These are phyloP conservation scores for Lentinus tigrinus DNA, from an alignment of 768 basidiomycete species.

Conservation along the genomic window DNA sequence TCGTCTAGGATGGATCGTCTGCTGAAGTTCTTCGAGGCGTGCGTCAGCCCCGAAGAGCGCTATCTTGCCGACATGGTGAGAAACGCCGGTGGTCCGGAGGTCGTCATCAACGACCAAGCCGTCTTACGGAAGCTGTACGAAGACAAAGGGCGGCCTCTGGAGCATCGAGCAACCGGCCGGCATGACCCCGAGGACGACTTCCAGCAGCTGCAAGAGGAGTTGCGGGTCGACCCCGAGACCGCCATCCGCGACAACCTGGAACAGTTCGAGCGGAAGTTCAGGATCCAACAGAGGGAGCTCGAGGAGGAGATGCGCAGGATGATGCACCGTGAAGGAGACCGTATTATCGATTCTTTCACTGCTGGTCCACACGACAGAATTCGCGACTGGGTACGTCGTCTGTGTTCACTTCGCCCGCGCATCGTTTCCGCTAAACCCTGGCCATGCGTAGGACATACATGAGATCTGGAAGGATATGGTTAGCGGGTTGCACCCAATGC, in stretches of 20 bases:
- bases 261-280: slow-evolving; percentile 46
- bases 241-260: slow-evolving; percentile 39
- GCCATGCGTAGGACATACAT: slow-evolving; percentile 41
- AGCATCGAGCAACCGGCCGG: not conserved
- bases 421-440: no score
- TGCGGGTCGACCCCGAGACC: slow-evolving; percentile 20
- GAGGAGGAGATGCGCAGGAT: slow-evolving; percentile 29
- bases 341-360: slow-evolving; percentile 38
- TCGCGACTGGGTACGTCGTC: slow-evolving; percentile 33
- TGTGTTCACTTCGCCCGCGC: not conserved
- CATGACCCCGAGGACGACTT: not conserved
- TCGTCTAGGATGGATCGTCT: not conserved
- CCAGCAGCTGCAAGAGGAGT: not conserved
- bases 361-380: slow-evolving; percentile 48
- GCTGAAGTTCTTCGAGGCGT: not conserved
- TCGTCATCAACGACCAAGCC: not conserved
- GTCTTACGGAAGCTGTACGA: not conserved
- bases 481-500: slow-evolving; percentile 1
- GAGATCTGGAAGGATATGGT: slow-evolving; percentile 58
- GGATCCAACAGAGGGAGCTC: slow-evolving; percentile 42
- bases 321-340: slow-evolving; percentile 34
- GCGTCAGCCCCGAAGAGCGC: not conserved
- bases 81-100: not conserved
- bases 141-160: not conserved
- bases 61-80: not conserved